Percentiles rank a stretch among this genome's conserved stretches.
These are phyloP conservation scores for Acrocalymma vagum DNA, from an alignment of 2,329 filamentous ascomycete genomes.

Conservation along the genomic window DNA sequence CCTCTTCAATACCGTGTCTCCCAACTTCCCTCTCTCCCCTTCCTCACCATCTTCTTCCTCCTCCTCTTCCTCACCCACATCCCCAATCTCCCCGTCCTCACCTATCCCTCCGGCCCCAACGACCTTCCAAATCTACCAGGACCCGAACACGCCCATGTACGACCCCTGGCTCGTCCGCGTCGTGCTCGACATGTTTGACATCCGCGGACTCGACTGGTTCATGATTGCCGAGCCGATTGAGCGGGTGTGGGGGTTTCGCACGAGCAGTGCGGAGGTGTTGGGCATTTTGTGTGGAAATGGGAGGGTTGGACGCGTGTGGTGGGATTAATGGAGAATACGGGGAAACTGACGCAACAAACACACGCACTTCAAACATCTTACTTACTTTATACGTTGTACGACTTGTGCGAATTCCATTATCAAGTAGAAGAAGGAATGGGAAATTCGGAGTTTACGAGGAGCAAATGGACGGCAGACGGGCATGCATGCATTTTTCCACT, in stretches of 20 bases:
- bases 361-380: too few species aligned
- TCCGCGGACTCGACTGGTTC: slow-evolving; percentile 45
- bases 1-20: slow-evolving; percentile 15
- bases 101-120: too few species aligned
- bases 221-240: slow-evolving; percentile 45
- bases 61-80: slow-evolving; percentile 1
- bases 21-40: slow-evolving; percentile 1
- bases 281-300: slow-evolving; percentile 46
- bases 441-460: too few species aligned
- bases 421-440: too few species aligned
- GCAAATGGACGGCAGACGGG: too few species aligned
- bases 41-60: slow-evolving; percentile 7
- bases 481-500: too few species aligned
- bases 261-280: slow-evolving; percentile 44
- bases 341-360: too few species aligned
- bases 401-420: too few species aligned
- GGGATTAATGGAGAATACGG: slow-evolving; percentile 39
- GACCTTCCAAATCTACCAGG: slow-evolving; percentile 45
- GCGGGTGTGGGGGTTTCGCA: slow-evolving; percentile 42
- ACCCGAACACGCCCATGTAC: slow-evolving; percentile 34
- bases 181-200: slow-evolving; percentile 47
- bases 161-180: slow-evolving; percentile 47
- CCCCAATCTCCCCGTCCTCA: slow-evolving; percentile 19
- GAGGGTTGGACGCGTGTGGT: slow-evolving; percentile 42
- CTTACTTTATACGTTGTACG: too few species aligned